A percentile compares a stretch with the other conserved stretches of the same genome.
These are phyloP conservation scores for Yamadazyma trypodendri DNA, from an alignment of 1,139 yeast species.

Conservation along the genomic window DNA sequence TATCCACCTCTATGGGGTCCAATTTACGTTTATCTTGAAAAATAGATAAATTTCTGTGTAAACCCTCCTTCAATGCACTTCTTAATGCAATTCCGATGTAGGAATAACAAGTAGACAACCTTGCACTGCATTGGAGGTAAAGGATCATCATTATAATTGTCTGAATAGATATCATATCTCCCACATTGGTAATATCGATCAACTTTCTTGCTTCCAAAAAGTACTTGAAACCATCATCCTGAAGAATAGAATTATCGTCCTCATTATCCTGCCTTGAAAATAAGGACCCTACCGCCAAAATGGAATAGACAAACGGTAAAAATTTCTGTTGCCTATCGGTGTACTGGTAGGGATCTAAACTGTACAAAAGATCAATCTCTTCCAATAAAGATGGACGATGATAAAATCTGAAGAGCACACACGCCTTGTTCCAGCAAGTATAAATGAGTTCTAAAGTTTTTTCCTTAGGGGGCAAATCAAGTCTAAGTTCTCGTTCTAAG, in stretches of 20 bases:
- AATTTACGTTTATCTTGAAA: conserved; percentile 50
- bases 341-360: conserved; percentile 66
- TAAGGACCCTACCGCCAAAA: conserved; percentile 63
- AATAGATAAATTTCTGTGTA: conserved; percentile 69
- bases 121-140: conserved; percentile 86
- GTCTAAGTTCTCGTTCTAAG: conserved; percentile 48
- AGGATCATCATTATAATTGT: conserved; percentile 72
- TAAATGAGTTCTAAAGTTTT: conserved; percentile 69
- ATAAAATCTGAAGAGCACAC: conserved; percentile 79
- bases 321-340: conserved; percentile 74
- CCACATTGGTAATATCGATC: conserved; percentile 58
- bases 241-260: conserved; percentile 46
- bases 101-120: conserved; percentile 86
- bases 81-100: conserved; percentile 91
- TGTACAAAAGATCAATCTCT: conserved; percentile 48
- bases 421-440: conserved; percentile 83
- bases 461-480: conserved; percentile 74
- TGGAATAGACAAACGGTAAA: conserved; percentile 69
- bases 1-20: conserved; percentile 83
- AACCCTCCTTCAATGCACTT: conserved; percentile 83
- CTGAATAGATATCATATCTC: conserved; percentile 54
- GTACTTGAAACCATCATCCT: conserved; percentile 80
- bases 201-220: conserved; percentile 79
- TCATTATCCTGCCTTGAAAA: conserved; percentile 47
- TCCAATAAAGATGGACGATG: conserved; percentile 78